phyloP scores from a whole-genome alignment of 1,284 basidiomycete species.

The Amylostereum chailletii region DNA sequence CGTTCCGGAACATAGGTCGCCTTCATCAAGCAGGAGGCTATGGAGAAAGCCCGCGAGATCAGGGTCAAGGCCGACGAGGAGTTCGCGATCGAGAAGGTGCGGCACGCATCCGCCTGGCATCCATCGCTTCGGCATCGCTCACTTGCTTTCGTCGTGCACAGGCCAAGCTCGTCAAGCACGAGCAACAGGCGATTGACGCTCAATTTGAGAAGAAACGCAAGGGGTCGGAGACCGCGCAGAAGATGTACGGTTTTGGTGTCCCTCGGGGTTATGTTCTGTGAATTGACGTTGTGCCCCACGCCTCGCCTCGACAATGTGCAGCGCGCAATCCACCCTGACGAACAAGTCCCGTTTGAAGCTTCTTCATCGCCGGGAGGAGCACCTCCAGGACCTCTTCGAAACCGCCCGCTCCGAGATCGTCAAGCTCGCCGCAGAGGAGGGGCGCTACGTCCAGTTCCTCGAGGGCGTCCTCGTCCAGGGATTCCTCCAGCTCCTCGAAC shows the following conservation, averaged over 20 bases:
- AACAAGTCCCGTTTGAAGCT: constrained; percentile 93
- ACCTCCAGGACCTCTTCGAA: constrained; percentile 84
- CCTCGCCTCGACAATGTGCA: constrained; percentile 23
- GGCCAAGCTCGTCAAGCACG: constrained; percentile 94
- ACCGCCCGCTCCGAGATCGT: constrained; percentile 60
- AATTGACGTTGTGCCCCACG: background rate
- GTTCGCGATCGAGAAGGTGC: constrained; percentile 93
- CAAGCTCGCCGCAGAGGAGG: constrained; percentile 60
- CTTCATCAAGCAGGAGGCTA: constrained; percentile 94
- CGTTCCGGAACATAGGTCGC: constrained; percentile 54
- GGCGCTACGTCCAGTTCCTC: constrained; percentile 71
- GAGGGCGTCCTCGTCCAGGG: constrained; percentile 80
- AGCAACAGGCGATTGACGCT: constrained; percentile 86
- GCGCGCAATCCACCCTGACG: constrained; percentile 91
- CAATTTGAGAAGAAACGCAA: constrained; percentile 93
- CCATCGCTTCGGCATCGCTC: background rate
- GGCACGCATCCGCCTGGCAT: constrained; percentile 3
- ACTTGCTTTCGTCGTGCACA: constrained; percentile 21
- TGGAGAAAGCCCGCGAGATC: constrained; percentile 95
- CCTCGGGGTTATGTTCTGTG: background rate
- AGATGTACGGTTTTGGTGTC: constrained; percentile 64
- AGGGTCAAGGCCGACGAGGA: constrained; percentile 95
- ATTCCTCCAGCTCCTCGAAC: constrained; percentile 54
- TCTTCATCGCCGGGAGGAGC: constrained; percentile 87
- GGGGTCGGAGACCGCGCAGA: constrained; percentile 85